phyloP scores from a whole-genome alignment of 306 rosid genomes.

The Rubus parviflorus region DNA sequence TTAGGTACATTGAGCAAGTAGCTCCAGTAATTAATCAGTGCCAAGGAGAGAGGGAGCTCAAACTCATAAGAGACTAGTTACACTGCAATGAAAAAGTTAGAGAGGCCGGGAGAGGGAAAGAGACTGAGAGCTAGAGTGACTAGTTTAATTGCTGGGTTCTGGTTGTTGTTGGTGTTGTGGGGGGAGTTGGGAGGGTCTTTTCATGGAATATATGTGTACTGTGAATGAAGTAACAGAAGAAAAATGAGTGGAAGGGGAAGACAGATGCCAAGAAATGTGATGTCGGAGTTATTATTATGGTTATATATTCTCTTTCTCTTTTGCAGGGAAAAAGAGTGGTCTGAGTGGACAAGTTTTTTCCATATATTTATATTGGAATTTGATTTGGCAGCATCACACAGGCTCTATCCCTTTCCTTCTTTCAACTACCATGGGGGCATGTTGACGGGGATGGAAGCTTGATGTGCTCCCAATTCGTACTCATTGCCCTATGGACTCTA shows the following conservation, averaged over 20 bases:
- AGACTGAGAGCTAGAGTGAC: neutral
- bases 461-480: conserved; percentile 35
- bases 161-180: conserved; percentile 36
- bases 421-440: conserved; percentile 31
- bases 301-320: conserved; percentile 2
- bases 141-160: conserved; percentile 10
- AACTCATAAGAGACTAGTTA: conserved; percentile 2
- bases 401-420: conserved; percentile 16
- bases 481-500: conserved; percentile 39
- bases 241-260: conserved; percentile 21
- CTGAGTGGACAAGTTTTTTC: conserved; percentile 33
- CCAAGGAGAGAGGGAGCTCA: neutral
- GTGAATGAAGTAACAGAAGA: conserved; percentile 36
- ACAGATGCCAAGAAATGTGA: conserved; percentile 15
- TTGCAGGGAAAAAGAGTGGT: conserved; percentile 28
- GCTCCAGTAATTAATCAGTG: neutral
- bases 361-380: conserved; percentile 32
- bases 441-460: conserved; percentile 41
- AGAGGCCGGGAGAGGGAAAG: neutral
- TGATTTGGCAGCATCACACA: conserved; percentile 38
- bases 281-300: conserved; percentile 27
- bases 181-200: conserved; percentile 44
- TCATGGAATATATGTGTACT: conserved; percentile 17
- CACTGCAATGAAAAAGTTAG: neutral
- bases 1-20: neutral